Conservation (phyloP, 495 filamentous ascomycete species). For the Daldinia childiae region DNA sequence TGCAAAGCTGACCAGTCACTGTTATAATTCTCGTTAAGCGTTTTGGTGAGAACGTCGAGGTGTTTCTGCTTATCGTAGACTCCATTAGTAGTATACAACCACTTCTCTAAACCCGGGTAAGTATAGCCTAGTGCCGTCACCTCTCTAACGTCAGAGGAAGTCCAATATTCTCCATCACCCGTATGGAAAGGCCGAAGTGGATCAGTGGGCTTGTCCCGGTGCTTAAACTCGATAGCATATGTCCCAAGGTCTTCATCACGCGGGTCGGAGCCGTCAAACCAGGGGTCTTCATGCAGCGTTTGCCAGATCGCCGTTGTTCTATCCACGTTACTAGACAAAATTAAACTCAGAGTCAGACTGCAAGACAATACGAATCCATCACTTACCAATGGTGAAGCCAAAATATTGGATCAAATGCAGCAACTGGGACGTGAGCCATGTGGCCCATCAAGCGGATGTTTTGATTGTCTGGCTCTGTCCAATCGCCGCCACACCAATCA, state of each 20-base stretch:
- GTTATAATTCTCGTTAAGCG: neutral
- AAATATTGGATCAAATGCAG: neutral
- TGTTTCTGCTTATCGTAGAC: neutral
- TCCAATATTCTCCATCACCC: neutral
- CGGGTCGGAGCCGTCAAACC: too few species aligned
- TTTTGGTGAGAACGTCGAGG: neutral
- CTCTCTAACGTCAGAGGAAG: neutral
- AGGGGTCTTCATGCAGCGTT: neutral
- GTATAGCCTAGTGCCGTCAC: neutral
- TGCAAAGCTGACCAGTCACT: neutral
- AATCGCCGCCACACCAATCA: neutral
- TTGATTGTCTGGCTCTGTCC: neutral
- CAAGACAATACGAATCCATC: neutral
- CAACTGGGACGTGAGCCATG: neutral
- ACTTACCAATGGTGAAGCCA: slow-evolving; percentile 1
- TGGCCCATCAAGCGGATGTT: neutral
- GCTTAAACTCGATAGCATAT: neutral
- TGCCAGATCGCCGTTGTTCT: neutral
- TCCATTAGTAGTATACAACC: neutral
- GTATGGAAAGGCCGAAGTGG: neutral
- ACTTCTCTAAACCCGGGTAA: neutral
- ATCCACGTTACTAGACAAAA: neutral
- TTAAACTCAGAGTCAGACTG: neutral
- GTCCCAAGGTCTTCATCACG: neutral
- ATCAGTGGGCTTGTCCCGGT: neutral